A percentile compares a stretch with the other conserved stretches of the same genome.
These are phyloP conservation scores for Rhinocladiella mackenziei DNA, from an alignment of 2,329 filamentous ascomycete species.

Conservation along the genomic window DNA sequence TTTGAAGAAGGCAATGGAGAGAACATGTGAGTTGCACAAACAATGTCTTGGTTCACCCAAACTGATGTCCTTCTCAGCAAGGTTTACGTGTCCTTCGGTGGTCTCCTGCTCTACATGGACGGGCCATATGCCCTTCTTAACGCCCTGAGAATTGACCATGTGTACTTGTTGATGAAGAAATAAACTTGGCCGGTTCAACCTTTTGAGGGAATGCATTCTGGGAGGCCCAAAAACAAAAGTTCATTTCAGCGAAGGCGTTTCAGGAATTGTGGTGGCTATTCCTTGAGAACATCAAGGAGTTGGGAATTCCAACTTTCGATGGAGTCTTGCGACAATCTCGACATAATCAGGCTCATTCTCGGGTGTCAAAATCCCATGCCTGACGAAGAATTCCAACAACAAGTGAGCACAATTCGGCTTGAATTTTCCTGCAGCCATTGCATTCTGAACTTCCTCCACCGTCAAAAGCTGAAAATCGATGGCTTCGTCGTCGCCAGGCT, in stretches of 20 bases:
- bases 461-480: constrained; percentile 75
- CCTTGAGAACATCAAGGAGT: constrained; percentile 45
- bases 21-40: constrained; percentile 65
- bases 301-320: constrained; percentile 76
- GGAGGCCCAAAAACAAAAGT: constrained; percentile 6
- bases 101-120: constrained; percentile 81
- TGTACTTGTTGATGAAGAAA: constrained; percentile 94
- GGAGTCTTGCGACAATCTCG: constrained; percentile 70
- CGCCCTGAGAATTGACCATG: constrained; percentile 83
- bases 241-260: constrained; percentile 23
- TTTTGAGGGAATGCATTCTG: neutral
- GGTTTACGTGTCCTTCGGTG: constrained; percentile 90
- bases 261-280: constrained; percentile 3
- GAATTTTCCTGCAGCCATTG: constrained; percentile 69
- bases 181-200: constrained; percentile 37
- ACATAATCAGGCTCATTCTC: constrained; percentile 76
- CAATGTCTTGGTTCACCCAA: constrained; percentile 1
- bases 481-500: constrained; percentile 83
- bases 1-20: constrained; percentile 63
- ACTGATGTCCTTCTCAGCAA: constrained; percentile 59
- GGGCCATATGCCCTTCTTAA: constrained; percentile 96
- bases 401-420: constrained; percentile 90
- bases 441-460: constrained; percentile 68
- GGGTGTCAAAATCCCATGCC: constrained; percentile 72
- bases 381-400: constrained; percentile 82